Evolutionary conservation across 192 early-diverging fungal genomes (phyloP).

Genomic region (Mortierella claussenii): DNA sequence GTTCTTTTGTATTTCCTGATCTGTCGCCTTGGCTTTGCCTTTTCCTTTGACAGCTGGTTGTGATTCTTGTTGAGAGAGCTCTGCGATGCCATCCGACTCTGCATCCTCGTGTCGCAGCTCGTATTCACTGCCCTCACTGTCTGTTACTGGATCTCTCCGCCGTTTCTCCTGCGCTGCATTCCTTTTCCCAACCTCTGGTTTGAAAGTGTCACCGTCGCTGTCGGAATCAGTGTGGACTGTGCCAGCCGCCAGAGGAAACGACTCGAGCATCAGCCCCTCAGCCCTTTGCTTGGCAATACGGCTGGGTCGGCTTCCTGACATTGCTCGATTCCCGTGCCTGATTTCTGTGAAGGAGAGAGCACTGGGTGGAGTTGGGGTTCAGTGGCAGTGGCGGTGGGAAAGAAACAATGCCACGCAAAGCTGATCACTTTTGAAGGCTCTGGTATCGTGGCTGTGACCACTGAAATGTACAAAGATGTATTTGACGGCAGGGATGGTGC

Average conservation of each 20-base stretch:
- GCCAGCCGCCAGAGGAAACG: background rate
- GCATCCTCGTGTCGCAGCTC: background rate
- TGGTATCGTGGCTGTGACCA: background rate
- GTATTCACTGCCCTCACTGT: background rate
- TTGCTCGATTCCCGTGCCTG: no score
- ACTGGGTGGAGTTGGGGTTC: no score
- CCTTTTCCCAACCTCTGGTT: background rate
- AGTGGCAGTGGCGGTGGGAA: no score
- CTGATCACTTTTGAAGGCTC: no score
- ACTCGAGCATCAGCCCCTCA: background rate
- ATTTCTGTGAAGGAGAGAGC: no score
- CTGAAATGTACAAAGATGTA: no score
- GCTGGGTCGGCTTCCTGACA: background rate
- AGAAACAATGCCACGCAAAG: no score
- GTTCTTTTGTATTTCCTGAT: background rate
- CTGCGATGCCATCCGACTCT: background rate
- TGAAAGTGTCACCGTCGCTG: background rate
- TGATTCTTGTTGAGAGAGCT: background rate
- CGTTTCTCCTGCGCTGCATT: background rate
- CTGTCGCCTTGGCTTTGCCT: background rate
- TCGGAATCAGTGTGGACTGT: background rate
- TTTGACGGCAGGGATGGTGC: no score
- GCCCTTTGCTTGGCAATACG: background rate
- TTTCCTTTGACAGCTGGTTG: background rate
- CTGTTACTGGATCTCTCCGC: background rate